These are phyloP conservation scores for Sclerotinia minor DNA, from an alignment of 2,329 filamentous ascomycete genomes.

Conservation along the genomic window DNA sequence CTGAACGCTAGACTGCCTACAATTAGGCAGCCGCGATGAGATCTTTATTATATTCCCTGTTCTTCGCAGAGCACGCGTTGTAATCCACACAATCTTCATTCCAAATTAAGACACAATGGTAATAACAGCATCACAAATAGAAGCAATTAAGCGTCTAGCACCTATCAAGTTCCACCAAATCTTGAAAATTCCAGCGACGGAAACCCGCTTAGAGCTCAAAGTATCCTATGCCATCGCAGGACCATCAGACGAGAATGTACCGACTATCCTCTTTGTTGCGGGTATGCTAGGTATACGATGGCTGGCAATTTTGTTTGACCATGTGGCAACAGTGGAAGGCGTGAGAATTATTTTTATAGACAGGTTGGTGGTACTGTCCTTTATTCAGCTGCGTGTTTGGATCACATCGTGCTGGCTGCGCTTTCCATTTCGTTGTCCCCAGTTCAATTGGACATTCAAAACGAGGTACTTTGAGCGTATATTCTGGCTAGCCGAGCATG, in stretches of 20 bases:
- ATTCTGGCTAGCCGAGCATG: not conserved
- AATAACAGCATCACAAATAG: slow-evolving; percentile 25
- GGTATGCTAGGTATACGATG: slow-evolving; percentile 46
- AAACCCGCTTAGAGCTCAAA: slow-evolving; percentile 32
- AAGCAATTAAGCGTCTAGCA: slow-evolving; percentile 28
- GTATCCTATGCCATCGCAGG: slow-evolving; percentile 38
- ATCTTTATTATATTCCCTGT: not conserved
- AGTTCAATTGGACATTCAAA: not conserved
- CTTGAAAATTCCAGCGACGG: slow-evolving; percentile 36
- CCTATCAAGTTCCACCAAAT: slow-evolving; percentile 35
- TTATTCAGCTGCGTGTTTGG: not conserved
- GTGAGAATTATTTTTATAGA: slow-evolving; percentile 45
- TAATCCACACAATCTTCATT: not conserved
- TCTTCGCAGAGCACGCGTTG: too few species aligned
- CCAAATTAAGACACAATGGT: not conserved
- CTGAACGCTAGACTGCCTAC: not conserved
- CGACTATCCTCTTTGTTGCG: slow-evolving; percentile 43
- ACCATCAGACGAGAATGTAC: slow-evolving; percentile 33
- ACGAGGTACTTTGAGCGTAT: not conserved
- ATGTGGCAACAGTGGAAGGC: slow-evolving; percentile 39
- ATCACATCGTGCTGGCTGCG: not conserved
- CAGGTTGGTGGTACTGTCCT: slow-evolving; percentile 39
- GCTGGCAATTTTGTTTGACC: slow-evolving; percentile 37
- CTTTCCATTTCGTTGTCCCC: not conserved
- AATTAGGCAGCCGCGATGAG: not conserved